Base-by-base conservation (phyloP, 441 rosid species). In the Eutrema salsugineum region DNA sequence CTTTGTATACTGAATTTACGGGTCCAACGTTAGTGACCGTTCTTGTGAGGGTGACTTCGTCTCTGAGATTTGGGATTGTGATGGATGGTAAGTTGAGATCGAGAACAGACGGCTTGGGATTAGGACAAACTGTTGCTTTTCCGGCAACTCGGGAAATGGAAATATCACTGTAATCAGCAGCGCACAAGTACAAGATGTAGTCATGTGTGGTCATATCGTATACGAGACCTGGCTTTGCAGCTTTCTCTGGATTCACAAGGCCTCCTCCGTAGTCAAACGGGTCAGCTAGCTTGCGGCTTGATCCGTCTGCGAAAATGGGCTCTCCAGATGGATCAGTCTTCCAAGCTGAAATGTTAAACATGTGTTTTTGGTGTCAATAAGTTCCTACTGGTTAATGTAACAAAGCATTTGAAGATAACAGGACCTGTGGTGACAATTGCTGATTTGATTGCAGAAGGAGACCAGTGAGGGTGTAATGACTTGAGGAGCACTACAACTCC, bases 401-500 rank as follows among this genome's bases (percentile, higher is more conserved):
- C 43, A 51, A 51, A 14, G 0, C 5, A 51, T 51, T 53, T 32
- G 32, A 53, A n/a, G 20, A 8, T 28, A 57, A 19, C 22, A 38
- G 7, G 48, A 84, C 86, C 81, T 28, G 82, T 80, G 19, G 85
- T 85, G 16, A 82, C 76, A 10, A 85, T 66, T 14, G 83, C 83
- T n/a, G 88, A 85, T 69, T 70, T 79, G 6, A 85, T 36, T 9
- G 82, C 80, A 16, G 83, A 81, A 48, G 83, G 88, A 46, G 85
- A 84, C 85, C 85, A 80, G 61, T 70, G 65, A 1, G 32, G 80
- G 17, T 72, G 82, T 9, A 67, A 5, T 11, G 68, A 44, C 70
- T 75, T 82, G 27, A 79, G 76, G 19, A 80, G 81, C 12, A 77
- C 79, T 6, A 78, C 80, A 39, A 78, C 39, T 42, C 80, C 84